phyloP scores from a whole-genome alignment of 2,329 filamentous ascomycete genomes.

The Piedraia hortae region DNA sequence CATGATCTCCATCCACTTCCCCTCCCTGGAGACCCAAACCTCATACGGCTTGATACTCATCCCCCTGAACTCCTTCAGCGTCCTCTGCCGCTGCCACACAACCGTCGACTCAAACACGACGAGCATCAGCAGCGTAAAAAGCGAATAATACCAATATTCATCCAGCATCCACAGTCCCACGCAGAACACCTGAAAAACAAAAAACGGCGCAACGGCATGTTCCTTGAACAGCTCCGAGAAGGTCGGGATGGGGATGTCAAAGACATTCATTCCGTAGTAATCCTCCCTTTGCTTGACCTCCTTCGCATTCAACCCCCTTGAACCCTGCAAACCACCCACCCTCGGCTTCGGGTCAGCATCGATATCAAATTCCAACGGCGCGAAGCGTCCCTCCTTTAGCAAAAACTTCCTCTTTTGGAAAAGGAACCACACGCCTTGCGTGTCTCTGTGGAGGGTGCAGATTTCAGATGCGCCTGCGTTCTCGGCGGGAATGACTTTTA shows the following conservation, averaged over 20 bases:
- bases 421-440: slow-evolving; percentile 54
- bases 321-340: slow-evolving; percentile 53
- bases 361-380: slow-evolving; percentile 56
- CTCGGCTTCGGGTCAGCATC: slow-evolving; percentile 62
- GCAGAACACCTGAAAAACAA: slow-evolving; percentile 97
- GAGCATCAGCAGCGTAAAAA: slow-evolving; percentile 97
- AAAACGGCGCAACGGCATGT: slow-evolving; percentile 94
- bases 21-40: slow-evolving; percentile 66
- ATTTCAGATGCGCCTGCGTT: slow-evolving; percentile 83
- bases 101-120: slow-evolving; percentile 95
- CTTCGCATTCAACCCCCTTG: slow-evolving; percentile 43
- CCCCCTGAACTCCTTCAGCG: slow-evolving; percentile 81
- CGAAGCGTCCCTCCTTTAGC: slow-evolving; percentile 51
- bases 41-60: slow-evolving; percentile 99
- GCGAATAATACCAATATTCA: slow-evolving; percentile 99
- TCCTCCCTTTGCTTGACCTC: slow-evolving; percentile 60
- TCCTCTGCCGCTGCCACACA: slow-evolving; percentile 94
- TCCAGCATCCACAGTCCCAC: slow-evolving; percentile 96
- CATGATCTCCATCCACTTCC: slow-evolving; percentile 65
- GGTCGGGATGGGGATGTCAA: slow-evolving; percentile 89
- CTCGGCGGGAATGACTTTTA: slow-evolving; percentile 73
- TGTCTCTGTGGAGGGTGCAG: slow-evolving; percentile 52
- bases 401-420: slow-evolving; percentile 97
- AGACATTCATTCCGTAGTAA: slow-evolving; percentile 86
- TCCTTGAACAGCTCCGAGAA: slow-evolving; percentile 94